Base-by-base conservation (phyloP, 2,329 filamentous ascomycete genomes). In the Colletotrichum sublineola region DNA sequence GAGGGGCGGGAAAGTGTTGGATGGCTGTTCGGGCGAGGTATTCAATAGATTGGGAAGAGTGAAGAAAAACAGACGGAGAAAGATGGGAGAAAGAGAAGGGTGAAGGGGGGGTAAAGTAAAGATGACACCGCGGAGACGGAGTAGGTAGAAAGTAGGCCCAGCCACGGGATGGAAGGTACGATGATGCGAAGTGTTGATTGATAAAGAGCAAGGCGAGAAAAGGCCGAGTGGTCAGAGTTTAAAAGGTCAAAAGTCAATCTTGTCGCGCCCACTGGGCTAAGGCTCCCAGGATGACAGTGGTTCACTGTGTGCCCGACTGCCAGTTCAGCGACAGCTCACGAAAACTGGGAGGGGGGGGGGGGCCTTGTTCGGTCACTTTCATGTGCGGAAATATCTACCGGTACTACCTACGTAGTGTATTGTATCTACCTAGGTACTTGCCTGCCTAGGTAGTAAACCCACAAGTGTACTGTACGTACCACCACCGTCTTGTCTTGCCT, bases 221-320 rank as follows among this genome's bases (percentile, higher is more conserved):
- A 63, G 2, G 31, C 44, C 33, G 36, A 63, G 46, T 63, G 9
- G 33, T 33, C n/a, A 24, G 61, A 42, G 36, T 46, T 63, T 42
- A 42, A 58, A 58, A 40, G 14, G 38, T 36, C 20, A 29, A 58
- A 58, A 29, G 36, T n/a, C 55, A 57, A 63, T 53, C 61, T 42
- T 20, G 60, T 46, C 60, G 46, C 60, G 40, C n/a, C 50, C 38
- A 55, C 52, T 58, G 62, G 67, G 55, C 33, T 56, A 53, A 8
- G n/a, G 60, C 66, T 60, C 66, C 66, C 69, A 55, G 69, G 69
- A 72, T 69, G 60, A 56, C 40, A 66, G 69, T 61, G 60, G 69
- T 33, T 55, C 52, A 52, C 18, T 44, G 58, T 44, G 48, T 61
- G 66, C 24, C 24, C 1, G 24, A 24, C 24, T 24, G 24, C 53